Evolutionary conservation across 2,329 filamentous ascomycete genomes (phyloP).

Genomic region (Fusarium brachygibbosum): DNA sequence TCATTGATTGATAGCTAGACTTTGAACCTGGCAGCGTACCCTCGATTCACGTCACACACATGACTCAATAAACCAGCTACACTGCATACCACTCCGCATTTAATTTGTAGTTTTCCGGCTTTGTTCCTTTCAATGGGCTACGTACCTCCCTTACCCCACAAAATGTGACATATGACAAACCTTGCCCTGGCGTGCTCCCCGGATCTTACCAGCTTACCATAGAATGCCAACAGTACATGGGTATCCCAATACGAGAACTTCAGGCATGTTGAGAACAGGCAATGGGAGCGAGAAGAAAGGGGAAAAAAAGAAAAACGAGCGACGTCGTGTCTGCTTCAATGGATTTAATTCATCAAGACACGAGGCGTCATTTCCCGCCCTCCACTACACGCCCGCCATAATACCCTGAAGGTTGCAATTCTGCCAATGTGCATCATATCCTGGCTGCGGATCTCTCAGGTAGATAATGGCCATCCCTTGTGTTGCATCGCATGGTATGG

Average conservation of each 20-base stretch:
- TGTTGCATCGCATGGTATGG: slow-evolving; percentile 40
- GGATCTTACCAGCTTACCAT: slow-evolving; percentile 30
- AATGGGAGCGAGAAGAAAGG: background rate
- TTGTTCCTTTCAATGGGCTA: slow-evolving; percentile 13
- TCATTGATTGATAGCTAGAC: slow-evolving; percentile 5
- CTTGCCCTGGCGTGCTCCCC: slow-evolving; percentile 16
- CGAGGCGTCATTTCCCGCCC: slow-evolving; percentile 31
- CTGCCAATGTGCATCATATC: slow-evolving; percentile 40
- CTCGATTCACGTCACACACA: slow-evolving; percentile 11
- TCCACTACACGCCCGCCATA: slow-evolving; percentile 25
- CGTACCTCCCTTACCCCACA: slow-evolving; percentile 6
- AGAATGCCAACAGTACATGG: slow-evolving; percentile 34
- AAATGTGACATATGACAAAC: slow-evolving; percentile 40
- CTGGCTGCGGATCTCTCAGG: slow-evolving; percentile 44
- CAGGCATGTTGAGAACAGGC: background rate
- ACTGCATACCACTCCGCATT: slow-evolving; percentile 20
- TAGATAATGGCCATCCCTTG: slow-evolving; percentile 30
- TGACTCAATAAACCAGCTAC: slow-evolving; percentile 16
- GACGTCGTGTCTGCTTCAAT: slow-evolving; percentile 1
- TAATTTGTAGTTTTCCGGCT: slow-evolving; percentile 10
- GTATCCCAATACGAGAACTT: slow-evolving; percentile 21
- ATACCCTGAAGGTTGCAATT: slow-evolving; percentile 32
- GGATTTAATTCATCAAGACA: slow-evolving; percentile 1
- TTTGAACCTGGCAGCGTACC: slow-evolving; percentile 2
- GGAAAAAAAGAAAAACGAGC: background rate